Evolutionary conservation across 306 rosid species (phyloP).

Genomic region (Inga leiocalycina): DNA sequence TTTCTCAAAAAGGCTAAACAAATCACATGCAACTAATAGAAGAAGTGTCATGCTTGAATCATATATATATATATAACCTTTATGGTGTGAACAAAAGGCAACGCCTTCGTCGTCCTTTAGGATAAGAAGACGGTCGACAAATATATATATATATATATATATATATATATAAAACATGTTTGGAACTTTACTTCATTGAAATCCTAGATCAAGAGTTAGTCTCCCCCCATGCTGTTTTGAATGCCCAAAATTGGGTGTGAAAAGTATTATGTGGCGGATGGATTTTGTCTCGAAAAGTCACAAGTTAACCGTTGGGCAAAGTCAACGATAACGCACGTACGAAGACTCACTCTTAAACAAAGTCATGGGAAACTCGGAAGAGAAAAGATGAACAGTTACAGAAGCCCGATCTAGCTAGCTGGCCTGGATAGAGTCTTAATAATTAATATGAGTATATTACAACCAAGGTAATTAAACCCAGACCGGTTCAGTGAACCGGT

Average conservation of each 20-base stretch:
- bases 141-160: not conserved
- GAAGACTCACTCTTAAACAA: constrained; percentile 16
- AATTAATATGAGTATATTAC: too few relatives aligned
- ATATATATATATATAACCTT: constrained; percentile 39
- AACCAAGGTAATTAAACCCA: too few relatives aligned
- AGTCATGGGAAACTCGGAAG: constrained; percentile 12
- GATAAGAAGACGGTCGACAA: constrained; percentile 38
- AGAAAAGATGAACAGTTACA: not conserved
- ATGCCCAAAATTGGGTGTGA: too few relatives aligned
- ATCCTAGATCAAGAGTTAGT: too few relatives aligned
- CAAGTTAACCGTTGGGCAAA: constrained; percentile 4
- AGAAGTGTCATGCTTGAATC: constrained; percentile 52
- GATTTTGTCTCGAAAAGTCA: not conserved
- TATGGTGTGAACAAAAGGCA: constrained; percentile 57
- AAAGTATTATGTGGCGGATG: not conserved
- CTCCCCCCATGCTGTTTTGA: too few relatives aligned
- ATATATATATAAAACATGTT: too few relatives aligned
- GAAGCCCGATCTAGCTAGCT: too few relatives aligned
- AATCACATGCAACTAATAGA: not conserved
- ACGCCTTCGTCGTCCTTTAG: constrained; percentile 33
- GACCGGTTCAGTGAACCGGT: too few relatives aligned
- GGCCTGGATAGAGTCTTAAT: too few relatives aligned
- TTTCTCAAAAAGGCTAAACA: not conserved
- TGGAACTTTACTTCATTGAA: too few relatives aligned
- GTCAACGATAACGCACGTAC: not conserved